Conservation (phyloP, 2,329 filamentous ascomycete species). For the Hypoxylon sp. region DNA sequence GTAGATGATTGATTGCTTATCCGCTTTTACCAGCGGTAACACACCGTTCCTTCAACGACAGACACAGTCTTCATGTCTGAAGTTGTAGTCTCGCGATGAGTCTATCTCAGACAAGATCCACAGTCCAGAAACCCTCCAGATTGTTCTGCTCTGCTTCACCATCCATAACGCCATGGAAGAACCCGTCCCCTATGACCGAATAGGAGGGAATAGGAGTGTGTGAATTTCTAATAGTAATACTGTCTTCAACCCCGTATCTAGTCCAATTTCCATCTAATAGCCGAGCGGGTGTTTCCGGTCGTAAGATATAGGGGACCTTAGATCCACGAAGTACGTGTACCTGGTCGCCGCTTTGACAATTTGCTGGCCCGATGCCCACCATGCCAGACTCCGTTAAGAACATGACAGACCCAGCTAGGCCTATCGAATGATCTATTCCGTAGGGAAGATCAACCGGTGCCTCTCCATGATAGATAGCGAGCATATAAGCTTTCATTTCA, state of each 20-base stretch:
- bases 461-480: neutral
- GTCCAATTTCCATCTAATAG: neutral
- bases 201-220: slow-evolving; percentile 4
- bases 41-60: neutral
- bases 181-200: slow-evolving; percentile 24
- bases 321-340: neutral
- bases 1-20: neutral
- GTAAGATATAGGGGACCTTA: neutral
- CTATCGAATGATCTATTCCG: neutral
- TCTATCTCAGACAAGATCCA: slow-evolving; percentile 9
- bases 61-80: neutral
- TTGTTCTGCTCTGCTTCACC: slow-evolving; percentile 16
- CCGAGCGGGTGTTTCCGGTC: neutral
- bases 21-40: neutral
- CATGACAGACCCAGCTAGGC: neutral
- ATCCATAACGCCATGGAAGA: slow-evolving; percentile 30
- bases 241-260: neutral
- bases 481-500: neutral
- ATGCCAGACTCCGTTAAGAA: neutral
- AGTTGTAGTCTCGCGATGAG: neutral
- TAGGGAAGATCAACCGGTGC: neutral
- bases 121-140: neutral
- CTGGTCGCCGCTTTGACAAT: neutral
- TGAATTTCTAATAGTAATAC: neutral
- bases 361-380: neutral